These are phyloP conservation scores for Erucastrum elatum DNA, from an alignment of 345 rosid genomes.

Conservation along the genomic window DNA sequence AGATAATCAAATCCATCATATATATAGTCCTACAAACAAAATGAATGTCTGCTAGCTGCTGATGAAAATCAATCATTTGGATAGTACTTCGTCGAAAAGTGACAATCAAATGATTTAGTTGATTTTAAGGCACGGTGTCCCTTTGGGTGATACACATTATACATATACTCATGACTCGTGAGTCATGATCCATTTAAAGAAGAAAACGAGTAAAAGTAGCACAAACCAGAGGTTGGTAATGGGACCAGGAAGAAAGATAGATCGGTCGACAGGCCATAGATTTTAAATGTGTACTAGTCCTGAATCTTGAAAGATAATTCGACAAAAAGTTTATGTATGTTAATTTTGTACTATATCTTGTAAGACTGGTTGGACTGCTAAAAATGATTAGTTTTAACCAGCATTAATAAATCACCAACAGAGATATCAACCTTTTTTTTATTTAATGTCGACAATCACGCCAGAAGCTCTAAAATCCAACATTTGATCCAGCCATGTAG, in stretches of 20 bases:
- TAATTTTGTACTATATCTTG: neutral
- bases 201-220: constrained; percentile 6
- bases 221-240: constrained; percentile 13
- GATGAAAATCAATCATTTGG: constrained; percentile 31
- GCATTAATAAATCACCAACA: neutral
- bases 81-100: constrained; percentile 18
- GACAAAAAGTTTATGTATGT: neutral
- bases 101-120: constrained; percentile 24
- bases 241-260: neutral
- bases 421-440: neutral
- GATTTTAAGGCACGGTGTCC: constrained; percentile 20
- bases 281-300: neutral
- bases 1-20: constrained; percentile 4
- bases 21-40: constrained; percentile 21
- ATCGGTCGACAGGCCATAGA: neutral
- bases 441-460: neutral
- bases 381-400: neutral
- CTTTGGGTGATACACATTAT: constrained; percentile 16
- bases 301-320: neutral
- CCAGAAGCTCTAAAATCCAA: neutral
- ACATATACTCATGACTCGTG: constrained; percentile 14
- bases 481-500: neutral
- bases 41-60: constrained; percentile 28
- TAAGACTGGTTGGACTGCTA: neutral
- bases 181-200: constrained; percentile 10